Conservation (phyloP, 2,329 filamentous ascomycete species). For the Furcasterigmium sp. region DNA sequence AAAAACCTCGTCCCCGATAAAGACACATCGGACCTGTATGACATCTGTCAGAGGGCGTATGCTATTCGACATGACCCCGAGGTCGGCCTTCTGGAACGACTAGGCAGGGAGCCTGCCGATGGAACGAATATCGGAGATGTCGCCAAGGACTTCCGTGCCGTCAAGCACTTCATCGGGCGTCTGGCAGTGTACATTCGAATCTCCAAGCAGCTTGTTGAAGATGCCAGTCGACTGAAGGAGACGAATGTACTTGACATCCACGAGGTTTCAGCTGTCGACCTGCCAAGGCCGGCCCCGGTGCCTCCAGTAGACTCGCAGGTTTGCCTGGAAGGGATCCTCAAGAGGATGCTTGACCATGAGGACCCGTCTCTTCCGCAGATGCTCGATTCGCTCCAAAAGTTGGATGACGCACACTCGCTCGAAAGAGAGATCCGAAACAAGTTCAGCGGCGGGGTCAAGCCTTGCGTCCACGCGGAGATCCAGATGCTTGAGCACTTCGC, state of each 20-base stretch:
- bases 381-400: conserved; percentile 9
- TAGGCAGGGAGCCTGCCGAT: not conserved
- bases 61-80: conserved; percentile 4
- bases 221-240: conserved; percentile 20
- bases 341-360: conserved; percentile 19
- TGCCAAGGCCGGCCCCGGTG: conserved; percentile 5
- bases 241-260: conserved; percentile 6
- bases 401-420: conserved; percentile 22
- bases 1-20: too few species aligned
- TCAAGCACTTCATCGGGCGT: conserved; percentile 37
- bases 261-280: not conserved
- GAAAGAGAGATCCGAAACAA: conserved; percentile 15
- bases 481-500: conserved; percentile 42
- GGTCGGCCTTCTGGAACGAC: conserved; percentile 3
- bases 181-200: conserved; percentile 36
- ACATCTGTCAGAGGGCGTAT: not conserved
- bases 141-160: conserved; percentile 16
- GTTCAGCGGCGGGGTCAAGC: conserved; percentile 19
- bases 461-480: conserved; percentile 38
- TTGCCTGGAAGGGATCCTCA: conserved; percentile 22
- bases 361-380: conserved; percentile 10
- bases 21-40: too few species aligned
- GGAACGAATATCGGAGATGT: not conserved
- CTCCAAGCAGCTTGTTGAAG: conserved; percentile 28
- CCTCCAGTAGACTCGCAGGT: conserved; percentile 21